phyloP scores from a whole-genome alignment of 2,329 filamentous ascomycete species.

The Pseudogymnoascus sp. region DNA sequence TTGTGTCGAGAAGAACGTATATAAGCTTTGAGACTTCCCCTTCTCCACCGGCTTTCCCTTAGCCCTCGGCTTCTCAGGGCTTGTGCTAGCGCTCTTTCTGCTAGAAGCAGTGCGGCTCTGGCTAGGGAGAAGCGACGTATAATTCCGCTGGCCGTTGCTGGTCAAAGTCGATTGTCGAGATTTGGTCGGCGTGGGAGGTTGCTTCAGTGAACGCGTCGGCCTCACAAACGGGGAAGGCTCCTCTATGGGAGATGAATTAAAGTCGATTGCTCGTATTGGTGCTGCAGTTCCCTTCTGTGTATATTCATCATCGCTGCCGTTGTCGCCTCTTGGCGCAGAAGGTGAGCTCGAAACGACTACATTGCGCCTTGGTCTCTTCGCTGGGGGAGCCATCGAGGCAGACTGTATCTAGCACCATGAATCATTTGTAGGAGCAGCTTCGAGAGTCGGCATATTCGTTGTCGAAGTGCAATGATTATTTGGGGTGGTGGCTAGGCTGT shows the following conservation, averaged over 20 bases:
- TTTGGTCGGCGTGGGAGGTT: constrained; percentile 15
- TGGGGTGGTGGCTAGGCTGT: neutral
- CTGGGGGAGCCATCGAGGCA: constrained; percentile 26
- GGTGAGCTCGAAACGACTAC: constrained; percentile 31
- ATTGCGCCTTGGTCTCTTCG: constrained; percentile 46
- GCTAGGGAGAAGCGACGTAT: neutral
- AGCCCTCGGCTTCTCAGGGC: constrained; percentile 36
- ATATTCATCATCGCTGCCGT: neutral
- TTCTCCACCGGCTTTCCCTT: constrained; percentile 40
- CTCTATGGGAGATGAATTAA: constrained; percentile 15
- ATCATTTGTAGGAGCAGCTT: neutral
- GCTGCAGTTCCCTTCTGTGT: neutral
- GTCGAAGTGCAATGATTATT: neutral
- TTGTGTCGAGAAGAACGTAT: constrained; percentile 54
- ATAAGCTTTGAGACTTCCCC: constrained; percentile 46
- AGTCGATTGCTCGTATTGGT: constrained; percentile 20
- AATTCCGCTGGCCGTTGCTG: neutral
- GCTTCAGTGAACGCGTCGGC: constrained; percentile 21
- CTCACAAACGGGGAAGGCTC: constrained; percentile 4
- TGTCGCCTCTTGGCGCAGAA: constrained; percentile 25
- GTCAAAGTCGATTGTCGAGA: constrained; percentile 5
- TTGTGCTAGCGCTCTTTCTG: constrained; percentile 32
- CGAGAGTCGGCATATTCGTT: neutral
- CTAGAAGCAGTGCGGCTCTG: constrained; percentile 22
- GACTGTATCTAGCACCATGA: neutral